phyloP scores from a whole-genome alignment of 768 basidiomycete species.

The Hericium erinaceus region DNA sequence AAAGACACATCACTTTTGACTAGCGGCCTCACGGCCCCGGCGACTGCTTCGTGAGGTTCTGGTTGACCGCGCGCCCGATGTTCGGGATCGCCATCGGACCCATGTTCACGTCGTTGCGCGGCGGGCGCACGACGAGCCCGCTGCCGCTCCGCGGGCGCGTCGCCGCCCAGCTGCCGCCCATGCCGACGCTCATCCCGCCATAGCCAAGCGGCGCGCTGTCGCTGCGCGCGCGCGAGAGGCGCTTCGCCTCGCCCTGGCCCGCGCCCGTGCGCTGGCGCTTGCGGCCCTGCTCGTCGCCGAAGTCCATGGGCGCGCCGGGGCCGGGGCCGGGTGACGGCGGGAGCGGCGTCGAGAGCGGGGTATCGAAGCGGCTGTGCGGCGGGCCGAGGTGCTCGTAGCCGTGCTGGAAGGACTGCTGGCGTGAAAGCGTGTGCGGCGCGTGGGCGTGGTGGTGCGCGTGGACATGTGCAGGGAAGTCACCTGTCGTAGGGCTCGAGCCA shows the following conservation, averaged over 20 bases:
- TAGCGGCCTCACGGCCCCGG: conserved; percentile 4
- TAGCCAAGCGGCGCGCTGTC: conserved; percentile 63
- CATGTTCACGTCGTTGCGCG: conserved; percentile 7
- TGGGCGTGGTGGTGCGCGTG: conserved; percentile 28
- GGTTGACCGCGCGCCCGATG: conserved; percentile 8
- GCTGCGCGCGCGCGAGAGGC: conserved; percentile 50
- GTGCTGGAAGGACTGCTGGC: conserved; percentile 56
- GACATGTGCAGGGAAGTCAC: conserved; percentile 30
- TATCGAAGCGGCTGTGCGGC: conserved; percentile 19
- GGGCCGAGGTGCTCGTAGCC: conserved; percentile 24
- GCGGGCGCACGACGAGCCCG: conserved; percentile 20
- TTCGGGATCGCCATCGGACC: conserved; percentile 8
- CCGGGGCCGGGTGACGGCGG: conserved; percentile 24
- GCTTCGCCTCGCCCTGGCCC: conserved; percentile 26
- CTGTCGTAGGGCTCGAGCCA: conserved; percentile 42
- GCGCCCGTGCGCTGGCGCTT: conserved; percentile 44
- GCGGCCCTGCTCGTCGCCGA: conserved; percentile 21
- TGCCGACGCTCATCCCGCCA: conserved; percentile 13
- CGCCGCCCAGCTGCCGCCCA: conserved; percentile 23
- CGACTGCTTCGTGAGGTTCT: conserved; percentile 4
- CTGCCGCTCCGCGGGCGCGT: conserved; percentile 29
- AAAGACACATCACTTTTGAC: too few species aligned
- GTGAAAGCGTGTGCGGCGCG: conserved; percentile 37
- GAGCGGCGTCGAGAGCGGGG: conserved; percentile 19
- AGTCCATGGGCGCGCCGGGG: conserved; percentile 13